phyloP scores from a whole-genome alignment of 2,329 filamentous ascomycete species.

The Dactylellina parvicollis region DNA sequence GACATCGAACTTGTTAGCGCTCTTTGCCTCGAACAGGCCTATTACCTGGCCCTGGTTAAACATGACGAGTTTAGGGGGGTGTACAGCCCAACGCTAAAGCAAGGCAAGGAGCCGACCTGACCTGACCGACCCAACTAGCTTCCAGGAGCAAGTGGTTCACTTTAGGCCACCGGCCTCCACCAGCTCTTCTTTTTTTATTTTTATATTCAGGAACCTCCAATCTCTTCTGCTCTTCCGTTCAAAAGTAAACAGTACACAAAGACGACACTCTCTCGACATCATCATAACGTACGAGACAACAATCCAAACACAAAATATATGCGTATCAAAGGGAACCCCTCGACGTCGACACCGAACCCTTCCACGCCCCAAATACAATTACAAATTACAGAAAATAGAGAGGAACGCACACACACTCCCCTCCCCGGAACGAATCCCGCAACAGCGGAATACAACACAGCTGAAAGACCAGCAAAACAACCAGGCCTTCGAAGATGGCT shows the following conservation, averaged over 20 bases:
- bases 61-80: slow-evolving; percentile 50
- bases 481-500: slow-evolving; percentile 36
- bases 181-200: slow-evolving; percentile 20
- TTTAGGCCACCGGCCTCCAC: neutral
- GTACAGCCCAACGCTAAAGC: slow-evolving; percentile 37
- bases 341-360: too few species aligned
- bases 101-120: slow-evolving; percentile 17
- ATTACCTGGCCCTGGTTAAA: slow-evolving; percentile 40
- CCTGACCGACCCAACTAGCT: too few species aligned
- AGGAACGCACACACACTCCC: neutral
- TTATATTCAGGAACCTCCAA: slow-evolving; percentile 13
- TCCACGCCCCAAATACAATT: too few species aligned
- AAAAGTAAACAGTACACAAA: too few species aligned
- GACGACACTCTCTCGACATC: neutral
- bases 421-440: neutral
- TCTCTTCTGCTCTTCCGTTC: neutral
- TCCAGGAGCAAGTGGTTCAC: slow-evolving; percentile 8
- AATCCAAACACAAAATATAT: too few species aligned
- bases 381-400: neutral
- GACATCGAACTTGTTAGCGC: slow-evolving; percentile 32
- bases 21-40: slow-evolving; percentile 18
- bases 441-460: slow-evolving; percentile 12
- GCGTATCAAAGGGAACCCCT: too few species aligned
- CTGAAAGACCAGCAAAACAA: neutral
- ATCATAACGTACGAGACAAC: too few species aligned